Evolutionary conservation across 2,329 filamentous ascomycete genomes (phyloP), one percentile per base, ranked within the genome.

Genomic region (Fonsecaea pugnacius): DNA sequence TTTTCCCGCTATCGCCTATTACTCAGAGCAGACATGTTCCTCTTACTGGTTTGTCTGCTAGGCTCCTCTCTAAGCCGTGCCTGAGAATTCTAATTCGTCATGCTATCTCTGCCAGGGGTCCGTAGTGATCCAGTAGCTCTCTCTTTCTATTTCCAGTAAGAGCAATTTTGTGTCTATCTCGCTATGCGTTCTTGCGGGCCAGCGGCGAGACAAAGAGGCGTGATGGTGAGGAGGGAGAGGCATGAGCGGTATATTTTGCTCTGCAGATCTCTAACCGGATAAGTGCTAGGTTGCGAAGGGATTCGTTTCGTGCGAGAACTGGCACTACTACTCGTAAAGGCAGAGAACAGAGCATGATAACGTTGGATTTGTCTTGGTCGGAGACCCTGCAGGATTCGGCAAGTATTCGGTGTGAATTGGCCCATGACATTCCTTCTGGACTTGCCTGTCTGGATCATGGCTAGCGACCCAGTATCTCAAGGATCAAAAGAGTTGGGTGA

Each of bases 401-500:
- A 58, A 58, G 55, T 48, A 48, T 58, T 58, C 55, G 55, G 55
- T 48, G 32, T 27, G 43, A 32, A 8, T n/a, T 14, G 30, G 35
- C 43, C 38, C 55, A 21, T 32, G n/a, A 43, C 40, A 48, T 32
- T 24, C 55, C 18, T 33, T n/a, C n/a, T 21, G 10, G 36, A 40
- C 36, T 48, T 24, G 21, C 43, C 43, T 27, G 43, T 48, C 43
- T 48, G 10, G 40, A 46, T 21, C 40, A 24, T 21, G 40, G 10
- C 40, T 46, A 18, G 40, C 40, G 40, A 21, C 40, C 7, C 38
- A 12, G 9, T 6, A 27, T 40, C 10, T 58, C 38, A 16, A 58
- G 40, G 55, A 48, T 46, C 55, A 50, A 58, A 58, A 58, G 40
- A 58, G 55, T 48, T 46, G 38, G 24, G 24, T 46, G 36, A n/a